A percentile compares a stretch with the other conserved stretches of the same genome.
These are phyloP conservation scores for Trametes villosa DNA, from an alignment of 768 basidiomycete species.

Conservation along the genomic window DNA sequence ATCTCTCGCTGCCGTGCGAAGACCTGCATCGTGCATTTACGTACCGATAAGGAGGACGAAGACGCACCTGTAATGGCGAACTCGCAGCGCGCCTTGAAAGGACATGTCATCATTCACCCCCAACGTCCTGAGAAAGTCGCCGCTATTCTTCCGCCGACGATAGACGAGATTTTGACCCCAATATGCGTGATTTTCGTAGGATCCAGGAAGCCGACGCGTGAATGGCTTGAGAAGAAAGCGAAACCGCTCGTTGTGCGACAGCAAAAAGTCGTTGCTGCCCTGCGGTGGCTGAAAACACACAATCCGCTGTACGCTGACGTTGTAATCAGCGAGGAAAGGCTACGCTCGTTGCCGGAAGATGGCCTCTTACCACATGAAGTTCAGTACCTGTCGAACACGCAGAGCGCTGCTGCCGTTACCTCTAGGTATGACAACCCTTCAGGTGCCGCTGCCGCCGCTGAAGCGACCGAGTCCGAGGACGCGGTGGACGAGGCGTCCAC, in stretches of 20 bases:
- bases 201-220: constrained; percentile 25
- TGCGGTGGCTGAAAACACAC: not conserved
- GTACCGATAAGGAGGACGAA: not conserved
- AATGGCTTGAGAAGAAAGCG: not conserved
- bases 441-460: not conserved
- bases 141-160: constrained; percentile 38
- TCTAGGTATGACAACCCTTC: no score
- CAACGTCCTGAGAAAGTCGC: constrained; percentile 38
- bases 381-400: not conserved
- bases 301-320: not conserved
- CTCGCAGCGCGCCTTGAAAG: constrained; percentile 41
- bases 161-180: constrained; percentile 40
- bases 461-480: not conserved
- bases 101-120: constrained; percentile 48
- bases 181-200: constrained; percentile 50
- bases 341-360: not conserved
- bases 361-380: not conserved
- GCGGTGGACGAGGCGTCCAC: not conserved
- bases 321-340: not conserved
- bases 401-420: no score
- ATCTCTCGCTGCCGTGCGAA: not conserved
- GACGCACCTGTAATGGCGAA: not conserved
- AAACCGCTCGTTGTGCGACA: not conserved
- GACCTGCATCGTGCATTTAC: not conserved
- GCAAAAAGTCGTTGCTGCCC: not conserved